Conservation (phyloP, 2,329 filamentous ascomycete species). For the Epicoccum sorghinum region DNA sequence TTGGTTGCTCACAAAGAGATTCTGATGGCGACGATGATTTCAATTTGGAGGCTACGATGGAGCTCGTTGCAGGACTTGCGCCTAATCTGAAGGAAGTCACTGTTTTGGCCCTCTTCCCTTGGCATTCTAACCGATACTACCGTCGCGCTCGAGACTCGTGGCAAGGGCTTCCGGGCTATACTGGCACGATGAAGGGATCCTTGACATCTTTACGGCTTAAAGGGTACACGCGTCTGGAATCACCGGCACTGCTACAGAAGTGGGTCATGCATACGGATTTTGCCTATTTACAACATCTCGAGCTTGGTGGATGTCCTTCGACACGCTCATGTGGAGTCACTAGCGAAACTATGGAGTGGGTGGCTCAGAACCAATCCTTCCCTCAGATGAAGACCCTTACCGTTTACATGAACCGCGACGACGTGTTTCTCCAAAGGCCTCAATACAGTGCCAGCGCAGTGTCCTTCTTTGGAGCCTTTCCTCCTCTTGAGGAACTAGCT, state of each 20-base stretch:
- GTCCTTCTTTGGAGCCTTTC: slow-evolving; percentile 24
- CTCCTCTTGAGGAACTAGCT: slow-evolving; percentile 23
- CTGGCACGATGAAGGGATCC: slow-evolving; percentile 8
- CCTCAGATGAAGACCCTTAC: neutral
- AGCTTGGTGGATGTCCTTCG: slow-evolving; percentile 14
- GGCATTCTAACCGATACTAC: neutral
- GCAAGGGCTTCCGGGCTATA: slow-evolving; percentile 27
- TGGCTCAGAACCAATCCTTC: slow-evolving; percentile 18
- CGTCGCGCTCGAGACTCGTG: slow-evolving; percentile 9
- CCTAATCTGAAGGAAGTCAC: slow-evolving; percentile 28
- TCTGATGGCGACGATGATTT: slow-evolving; percentile 25
- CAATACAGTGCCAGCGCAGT: slow-evolving; percentile 25
- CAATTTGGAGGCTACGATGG: slow-evolving; percentile 27
- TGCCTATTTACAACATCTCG: slow-evolving; percentile 22
- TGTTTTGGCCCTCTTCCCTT: slow-evolving; percentile 7
- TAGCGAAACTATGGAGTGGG: slow-evolving; percentile 27
- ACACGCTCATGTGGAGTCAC: slow-evolving; percentile 5
- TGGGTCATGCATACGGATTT: slow-evolving; percentile 30
- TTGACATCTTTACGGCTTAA: slow-evolving; percentile 24
- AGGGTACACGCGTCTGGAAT: slow-evolving; percentile 7
- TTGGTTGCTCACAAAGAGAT: slow-evolving; percentile 17
- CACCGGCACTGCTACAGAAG: slow-evolving; percentile 11
- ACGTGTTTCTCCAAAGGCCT: slow-evolving; percentile 19
- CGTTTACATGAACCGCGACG: slow-evolving; percentile 11
- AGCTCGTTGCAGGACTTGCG: slow-evolving; percentile 27